A percentile compares a stretch with the other conserved stretches of the same genome.
These are phyloP conservation scores for Yamadazyma aaseri DNA, from an alignment of 1,139 yeast species.

Conservation along the genomic window DNA sequence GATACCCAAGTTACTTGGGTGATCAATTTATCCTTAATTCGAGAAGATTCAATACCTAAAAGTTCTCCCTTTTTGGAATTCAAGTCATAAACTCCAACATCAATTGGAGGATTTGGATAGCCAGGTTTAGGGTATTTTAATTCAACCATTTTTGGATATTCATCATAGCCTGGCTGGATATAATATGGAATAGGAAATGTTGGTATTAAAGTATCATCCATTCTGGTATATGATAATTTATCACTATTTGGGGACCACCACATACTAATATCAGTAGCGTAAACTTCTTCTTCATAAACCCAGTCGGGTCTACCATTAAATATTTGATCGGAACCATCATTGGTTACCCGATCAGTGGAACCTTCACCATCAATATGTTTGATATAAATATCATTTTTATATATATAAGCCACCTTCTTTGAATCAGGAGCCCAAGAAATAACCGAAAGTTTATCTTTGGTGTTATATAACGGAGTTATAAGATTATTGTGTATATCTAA, in stretches of 20 bases:
- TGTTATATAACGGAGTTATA: slow-evolving; percentile 27
- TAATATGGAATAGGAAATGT: slow-evolving; percentile 52
- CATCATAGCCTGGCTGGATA: slow-evolving; percentile 45
- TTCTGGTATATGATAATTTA: slow-evolving; percentile 45
- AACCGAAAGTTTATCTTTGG: slow-evolving; percentile 37
- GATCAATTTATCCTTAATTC: slow-evolving; percentile 30
- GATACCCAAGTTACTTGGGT: slow-evolving; percentile 49
- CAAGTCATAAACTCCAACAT: slow-evolving; percentile 36
- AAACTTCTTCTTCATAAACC: slow-evolving; percentile 65
- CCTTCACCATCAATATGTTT: slow-evolving; percentile 18
- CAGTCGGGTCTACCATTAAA: slow-evolving; percentile 62
- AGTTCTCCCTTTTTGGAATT: slow-evolving; percentile 11
- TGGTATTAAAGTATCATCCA: slow-evolving; percentile 55
- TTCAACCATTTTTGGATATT: slow-evolving; percentile 39
- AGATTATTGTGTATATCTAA: slow-evolving; percentile 26
- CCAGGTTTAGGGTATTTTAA: slow-evolving; percentile 51
- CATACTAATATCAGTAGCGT: slow-evolving; percentile 46
- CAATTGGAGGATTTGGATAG: slow-evolving; percentile 41
- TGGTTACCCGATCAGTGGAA: slow-evolving; percentile 36
- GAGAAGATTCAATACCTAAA: slow-evolving; percentile 23
- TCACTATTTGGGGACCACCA: slow-evolving; percentile 62
- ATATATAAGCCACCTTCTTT: slow-evolving; percentile 63
- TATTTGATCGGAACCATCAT: slow-evolving; percentile 49
- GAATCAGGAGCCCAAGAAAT: slow-evolving; percentile 80
- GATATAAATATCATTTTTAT: slow-evolving; percentile 58